A percentile compares a stretch with the other conserved stretches of the same genome.
Conservation (phyloP, 306 rosid species). For the Mucuna pruriens region DNA sequence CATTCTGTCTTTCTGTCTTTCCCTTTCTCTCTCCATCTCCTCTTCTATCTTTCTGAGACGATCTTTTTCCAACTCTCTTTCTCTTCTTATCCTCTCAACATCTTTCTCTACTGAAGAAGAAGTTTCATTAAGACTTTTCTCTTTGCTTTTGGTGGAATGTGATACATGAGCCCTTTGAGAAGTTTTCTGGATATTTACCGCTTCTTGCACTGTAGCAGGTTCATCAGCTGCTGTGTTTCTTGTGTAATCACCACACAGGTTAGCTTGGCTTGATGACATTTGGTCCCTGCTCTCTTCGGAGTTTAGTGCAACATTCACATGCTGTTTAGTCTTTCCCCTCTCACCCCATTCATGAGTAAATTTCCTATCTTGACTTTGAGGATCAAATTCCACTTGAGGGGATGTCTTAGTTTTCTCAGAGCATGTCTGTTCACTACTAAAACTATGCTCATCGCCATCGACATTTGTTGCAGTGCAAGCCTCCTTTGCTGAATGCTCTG, state of each 20-base stretch:
- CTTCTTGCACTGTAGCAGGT: conserved; percentile 47
- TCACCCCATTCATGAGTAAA: conserved; percentile 52
- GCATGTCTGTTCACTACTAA: conserved; percentile 39
- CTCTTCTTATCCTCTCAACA: conserved; percentile 64
- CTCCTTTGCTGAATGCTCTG: conserved; percentile 43
- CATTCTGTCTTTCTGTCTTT: conserved; percentile 93
- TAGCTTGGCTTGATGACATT: conserved; percentile 38
- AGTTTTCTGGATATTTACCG: conserved; percentile 48
- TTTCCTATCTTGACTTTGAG: conserved; percentile 54
- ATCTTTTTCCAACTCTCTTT: conserved; percentile 71
- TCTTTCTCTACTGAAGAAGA: conserved; percentile 53
- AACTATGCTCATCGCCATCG: conserved; percentile 48
- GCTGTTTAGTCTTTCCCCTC: conserved; percentile 43
- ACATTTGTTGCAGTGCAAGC: conserved; percentile 43
- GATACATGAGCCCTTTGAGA: conserved; percentile 47
- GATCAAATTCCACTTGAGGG: conserved; percentile 46
- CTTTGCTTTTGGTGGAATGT: conserved; percentile 56
- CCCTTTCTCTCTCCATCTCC: conserved; percentile 88
- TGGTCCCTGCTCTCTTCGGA: conserved; percentile 46
- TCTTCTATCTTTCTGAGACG: conserved; percentile 74
- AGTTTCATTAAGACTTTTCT: conserved; percentile 46
- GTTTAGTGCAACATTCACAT: conserved; percentile 38
- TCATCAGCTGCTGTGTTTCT: conserved; percentile 46
- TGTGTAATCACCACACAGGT: conserved; percentile 43
- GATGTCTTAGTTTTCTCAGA: conserved; percentile 45